These are phyloP conservation scores for Fusarium torulosum DNA, from an alignment of 2,329 filamentous ascomycete genomes.

Conservation along the genomic window DNA sequence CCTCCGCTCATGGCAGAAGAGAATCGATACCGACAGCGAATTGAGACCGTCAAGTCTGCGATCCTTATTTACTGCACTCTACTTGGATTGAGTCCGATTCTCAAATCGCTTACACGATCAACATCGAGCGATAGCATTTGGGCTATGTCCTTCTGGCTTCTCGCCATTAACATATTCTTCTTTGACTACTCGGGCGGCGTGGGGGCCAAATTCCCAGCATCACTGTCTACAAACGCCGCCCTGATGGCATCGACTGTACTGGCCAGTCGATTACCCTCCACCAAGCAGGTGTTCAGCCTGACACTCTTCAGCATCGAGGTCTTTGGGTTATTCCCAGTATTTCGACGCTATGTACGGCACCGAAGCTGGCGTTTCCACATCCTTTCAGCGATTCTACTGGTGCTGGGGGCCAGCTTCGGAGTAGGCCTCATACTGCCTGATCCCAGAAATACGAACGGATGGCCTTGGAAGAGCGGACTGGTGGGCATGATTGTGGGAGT, in stretches of 20 bases:
- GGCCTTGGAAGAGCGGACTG: conserved; percentile 68
- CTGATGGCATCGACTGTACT: conserved; percentile 97
- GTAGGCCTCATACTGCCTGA: conserved; percentile 73
- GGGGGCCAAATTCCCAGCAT: conserved; percentile 74
- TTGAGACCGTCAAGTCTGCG: conserved; percentile 91
- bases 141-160: conserved; percentile 93
- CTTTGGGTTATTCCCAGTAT: conserved; percentile 97
- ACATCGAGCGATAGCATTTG: conserved; percentile 96
- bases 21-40: conserved; percentile 62
- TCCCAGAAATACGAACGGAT: conserved; percentile 54
- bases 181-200: conserved; percentile 90
- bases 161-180: conserved; percentile 96
- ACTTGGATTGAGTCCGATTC: conserved; percentile 90
- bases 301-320: conserved; percentile 98
- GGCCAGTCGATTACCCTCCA: conserved; percentile 87
- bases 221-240: conserved; percentile 91
- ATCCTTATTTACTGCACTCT: conserved; percentile 93
- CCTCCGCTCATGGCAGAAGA: conserved; percentile 52
- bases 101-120: conserved; percentile 94
- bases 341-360: conserved; percentile 87
- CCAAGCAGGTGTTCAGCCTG: conserved; percentile 93
- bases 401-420: conserved; percentile 83
- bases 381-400: conserved; percentile 78
- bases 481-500: conserved; percentile 82
- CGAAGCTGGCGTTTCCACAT: conserved; percentile 86